Evolutionary conservation across 345 rosid species (phyloP), one percentile per base, ranked within the genome.

Genomic region (Conringia planisiliqua): DNA sequence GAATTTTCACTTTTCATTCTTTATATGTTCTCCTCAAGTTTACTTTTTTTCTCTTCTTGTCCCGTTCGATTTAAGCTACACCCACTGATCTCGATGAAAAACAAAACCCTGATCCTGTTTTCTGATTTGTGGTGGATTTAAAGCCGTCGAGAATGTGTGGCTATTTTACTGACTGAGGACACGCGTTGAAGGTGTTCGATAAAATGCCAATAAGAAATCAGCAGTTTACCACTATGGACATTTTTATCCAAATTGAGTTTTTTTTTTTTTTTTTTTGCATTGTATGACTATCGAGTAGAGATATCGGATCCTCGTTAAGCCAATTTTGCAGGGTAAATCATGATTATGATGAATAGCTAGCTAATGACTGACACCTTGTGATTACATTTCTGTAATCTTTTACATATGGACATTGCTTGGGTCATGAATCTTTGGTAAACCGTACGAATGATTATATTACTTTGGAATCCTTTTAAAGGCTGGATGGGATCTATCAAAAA

Each of bases 171-270:
- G 17, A 33, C 17, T 24, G 42, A 10, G 27, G 17, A 47, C 30
- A 64, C 2, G 76, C 62, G 1, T 56, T 0, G 26, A 57, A 77
- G 24, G 57, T 77, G 76, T 77, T 77, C 68, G 80, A 71, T 57
- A 40, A 57, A 77, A 77, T 77, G 72, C 68, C 72, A 20, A 64
- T 36, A 2, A 56, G 55, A 64, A 70, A 29, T 22, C 20, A 14
- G 9, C 4, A 10, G 30, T 51, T 68, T 12, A 17, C 26, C 5
- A 27, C 72, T 43, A 0, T 14, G 38, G 4, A 29, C n/a, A 65
- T 43, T 42, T 73, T 4, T 10, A 29, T 18, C 17, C 54, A 39
- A 61, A 26, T 62, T 50, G 16, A 51, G 1, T 1, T 9, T 24
- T n/a, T 72, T 17, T 7, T 2, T 8, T 43, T 42, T 14, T n/a